phyloP scores from a whole-genome alignment of 768 basidiomycete genomes.

The Nevesoporus exiguus region DNA sequence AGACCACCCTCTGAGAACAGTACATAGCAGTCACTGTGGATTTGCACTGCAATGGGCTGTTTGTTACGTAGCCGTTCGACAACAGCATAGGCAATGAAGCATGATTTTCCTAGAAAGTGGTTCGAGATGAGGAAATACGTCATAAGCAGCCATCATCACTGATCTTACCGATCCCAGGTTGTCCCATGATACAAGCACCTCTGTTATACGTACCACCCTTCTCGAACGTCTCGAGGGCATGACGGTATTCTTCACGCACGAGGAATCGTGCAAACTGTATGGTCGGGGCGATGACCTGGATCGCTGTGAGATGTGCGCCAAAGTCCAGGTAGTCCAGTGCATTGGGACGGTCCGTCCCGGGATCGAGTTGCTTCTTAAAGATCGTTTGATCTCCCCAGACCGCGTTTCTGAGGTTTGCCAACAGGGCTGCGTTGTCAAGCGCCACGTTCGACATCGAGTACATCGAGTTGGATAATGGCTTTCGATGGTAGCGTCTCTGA shows the following conservation, averaged over 20 bases:
- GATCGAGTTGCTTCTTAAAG: not conserved
- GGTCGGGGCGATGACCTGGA: not conserved
- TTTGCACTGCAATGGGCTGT: constrained; percentile 1
- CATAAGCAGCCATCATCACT: not conserved
- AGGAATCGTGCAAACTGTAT: not conserved
- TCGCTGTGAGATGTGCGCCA: not conserved
- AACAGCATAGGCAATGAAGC: constrained; percentile 7
- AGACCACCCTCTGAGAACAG: not conserved
- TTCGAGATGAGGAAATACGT: not conserved
- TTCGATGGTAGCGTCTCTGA: not conserved
- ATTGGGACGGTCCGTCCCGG: not conserved
- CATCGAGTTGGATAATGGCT: not conserved
- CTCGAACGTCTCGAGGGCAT: not conserved
- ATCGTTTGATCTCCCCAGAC: constrained; percentile 3
- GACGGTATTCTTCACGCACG: constrained; percentile 3
- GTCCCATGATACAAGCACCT: constrained; percentile 1
- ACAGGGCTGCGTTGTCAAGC: not conserved
- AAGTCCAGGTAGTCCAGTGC: constrained; percentile 3
- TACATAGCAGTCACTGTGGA: constrained; percentile 1
- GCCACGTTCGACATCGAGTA: not conserved
- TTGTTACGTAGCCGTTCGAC: constrained; percentile 3
- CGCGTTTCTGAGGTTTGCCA: not conserved
- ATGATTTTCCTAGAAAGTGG: not conserved
- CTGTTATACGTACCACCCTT: not conserved
- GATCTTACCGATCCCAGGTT: constrained; percentile 9